These are phyloP conservation scores for Talaromyces sp. DNA, from an alignment of 2,329 filamentous ascomycete species.

Conservation along the genomic window DNA sequence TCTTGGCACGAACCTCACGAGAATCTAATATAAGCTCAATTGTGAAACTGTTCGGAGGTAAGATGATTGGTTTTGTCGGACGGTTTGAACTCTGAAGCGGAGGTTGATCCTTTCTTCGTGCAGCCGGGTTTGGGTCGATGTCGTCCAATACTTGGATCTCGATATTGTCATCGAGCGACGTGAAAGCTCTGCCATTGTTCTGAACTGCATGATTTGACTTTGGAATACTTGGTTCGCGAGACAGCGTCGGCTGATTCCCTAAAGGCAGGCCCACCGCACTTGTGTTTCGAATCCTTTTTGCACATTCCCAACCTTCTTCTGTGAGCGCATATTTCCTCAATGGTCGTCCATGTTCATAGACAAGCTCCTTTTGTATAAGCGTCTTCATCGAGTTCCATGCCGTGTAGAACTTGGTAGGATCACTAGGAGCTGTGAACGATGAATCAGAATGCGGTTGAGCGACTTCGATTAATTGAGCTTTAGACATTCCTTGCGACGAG, in stretches of 20 bases:
- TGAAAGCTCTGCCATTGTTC: neutral
- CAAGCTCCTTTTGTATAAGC: slow-evolving; percentile 65
- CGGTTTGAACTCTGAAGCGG: neutral
- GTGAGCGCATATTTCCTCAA: slow-evolving; percentile 64
- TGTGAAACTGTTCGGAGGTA: slow-evolving; percentile 63
- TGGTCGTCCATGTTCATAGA: slow-evolving; percentile 65
- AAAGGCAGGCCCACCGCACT: neutral
- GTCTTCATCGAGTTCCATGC: slow-evolving; percentile 83
- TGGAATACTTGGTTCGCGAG: neutral
- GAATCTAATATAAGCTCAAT: slow-evolving; percentile 69
- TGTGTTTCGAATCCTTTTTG: slow-evolving; percentile 56
- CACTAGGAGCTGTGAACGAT: slow-evolving; percentile 64
- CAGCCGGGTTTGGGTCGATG: neutral
- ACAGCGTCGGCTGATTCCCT: neutral
- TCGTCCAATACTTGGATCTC: slow-evolving; percentile 5
- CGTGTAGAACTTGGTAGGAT: slow-evolving; percentile 67
- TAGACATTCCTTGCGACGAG: slow-evolving; percentile 56
- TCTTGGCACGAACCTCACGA: slow-evolving; percentile 67
- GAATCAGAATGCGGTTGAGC: slow-evolving; percentile 69
- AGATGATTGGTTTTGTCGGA: slow-evolving; percentile 52
- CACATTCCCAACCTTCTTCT: slow-evolving; percentile 73
- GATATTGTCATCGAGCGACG: slow-evolving; percentile 10
- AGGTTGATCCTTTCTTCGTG: neutral
- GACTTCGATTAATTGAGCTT: slow-evolving; percentile 61
- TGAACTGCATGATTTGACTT: neutral